Percentiles rank a stretch among this genome's conserved stretches.
These are phyloP conservation scores for Nymphaea colorata DNA, from an alignment of 164 flowering plant genomes.

Conservation along the genomic window DNA sequence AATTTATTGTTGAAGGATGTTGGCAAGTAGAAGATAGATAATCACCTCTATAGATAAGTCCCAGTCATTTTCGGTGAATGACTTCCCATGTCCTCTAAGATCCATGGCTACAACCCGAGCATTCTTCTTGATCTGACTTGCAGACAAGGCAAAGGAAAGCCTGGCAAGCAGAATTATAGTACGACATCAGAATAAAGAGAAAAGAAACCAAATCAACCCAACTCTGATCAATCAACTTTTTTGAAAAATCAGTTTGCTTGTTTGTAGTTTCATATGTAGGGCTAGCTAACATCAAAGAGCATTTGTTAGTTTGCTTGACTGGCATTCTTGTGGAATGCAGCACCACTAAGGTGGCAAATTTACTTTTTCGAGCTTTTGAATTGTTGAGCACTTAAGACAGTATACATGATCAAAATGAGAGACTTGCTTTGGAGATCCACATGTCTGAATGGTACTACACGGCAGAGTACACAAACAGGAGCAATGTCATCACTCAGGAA, in stretches of 20 bases:
- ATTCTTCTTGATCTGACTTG: conserved; percentile 70
- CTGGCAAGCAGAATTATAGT: conserved; percentile 17
- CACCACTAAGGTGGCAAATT: neutral
- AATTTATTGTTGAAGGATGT: neutral
- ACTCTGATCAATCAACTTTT: too few relatives aligned
- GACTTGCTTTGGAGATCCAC: too few relatives aligned
- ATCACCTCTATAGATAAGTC: conserved; percentile 78
- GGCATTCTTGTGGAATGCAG: neutral
- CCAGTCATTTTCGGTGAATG: conserved; percentile 67
- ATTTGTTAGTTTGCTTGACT: too few relatives aligned
- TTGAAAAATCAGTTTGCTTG: too few relatives aligned
- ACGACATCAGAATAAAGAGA: neutral
- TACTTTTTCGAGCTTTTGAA: too few relatives aligned
- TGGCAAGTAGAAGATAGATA: neutral
- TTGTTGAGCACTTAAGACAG: too few relatives aligned
- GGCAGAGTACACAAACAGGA: neutral
- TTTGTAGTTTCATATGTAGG: too few relatives aligned
- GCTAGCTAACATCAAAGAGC: too few relatives aligned
- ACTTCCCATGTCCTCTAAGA: conserved; percentile 91
- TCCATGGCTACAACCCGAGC: conserved; percentile 90
- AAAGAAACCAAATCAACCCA: too few relatives aligned
- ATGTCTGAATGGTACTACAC: too few relatives aligned
- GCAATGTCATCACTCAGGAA: neutral
- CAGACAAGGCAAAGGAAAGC: conserved; percentile 86
- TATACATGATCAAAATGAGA: too few relatives aligned